Percentiles rank a stretch among this genome's conserved stretches.
These are phyloP conservation scores for Backusella tuberculispora DNA, from an alignment of 192 early-diverging fungal genomes.

Conservation along the genomic window DNA sequence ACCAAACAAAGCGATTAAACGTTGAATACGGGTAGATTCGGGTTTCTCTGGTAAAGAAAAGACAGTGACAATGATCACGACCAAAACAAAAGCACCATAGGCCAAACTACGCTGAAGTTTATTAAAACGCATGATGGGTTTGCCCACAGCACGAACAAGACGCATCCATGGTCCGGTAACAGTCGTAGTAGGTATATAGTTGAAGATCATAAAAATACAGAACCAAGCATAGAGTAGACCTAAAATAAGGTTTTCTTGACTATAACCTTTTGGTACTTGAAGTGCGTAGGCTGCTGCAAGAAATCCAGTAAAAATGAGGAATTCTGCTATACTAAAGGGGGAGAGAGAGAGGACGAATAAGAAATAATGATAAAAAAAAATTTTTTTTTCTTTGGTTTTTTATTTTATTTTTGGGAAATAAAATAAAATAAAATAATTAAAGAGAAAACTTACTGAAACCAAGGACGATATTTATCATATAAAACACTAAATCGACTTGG, in stretches of 20 bases:
- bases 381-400: not conserved
- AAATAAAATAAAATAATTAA: not conserved
- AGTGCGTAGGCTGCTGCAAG: conserved; percentile 30
- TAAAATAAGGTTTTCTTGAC: conserved; percentile 37
- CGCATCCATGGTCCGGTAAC: conserved; percentile 24
- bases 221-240: conserved; percentile 33
- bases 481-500: not conserved
- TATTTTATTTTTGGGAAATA: not conserved
- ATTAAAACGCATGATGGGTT: conserved; percentile 25
- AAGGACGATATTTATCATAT: conserved; percentile 6
- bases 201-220: conserved; percentile 29
- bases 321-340: conserved; percentile 8
- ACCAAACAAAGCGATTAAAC: conserved; percentile 79
- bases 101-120: not conserved
- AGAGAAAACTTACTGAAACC: conserved; percentile 25
- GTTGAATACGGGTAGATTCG: conserved; percentile 63
- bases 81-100: conserved; percentile 33
- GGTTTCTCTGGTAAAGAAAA: conserved; percentile 54
- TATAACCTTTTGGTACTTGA: conserved; percentile 38
- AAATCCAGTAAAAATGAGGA: conserved; percentile 38
- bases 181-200: conserved; percentile 10
- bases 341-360: not conserved
- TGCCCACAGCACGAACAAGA: not conserved
- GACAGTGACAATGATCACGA: conserved; percentile 59
- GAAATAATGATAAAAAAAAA: not conserved